phyloP scores from a whole-genome alignment of 805 yeast species.

The Sungouiozyma ichnusensis region DNA sequence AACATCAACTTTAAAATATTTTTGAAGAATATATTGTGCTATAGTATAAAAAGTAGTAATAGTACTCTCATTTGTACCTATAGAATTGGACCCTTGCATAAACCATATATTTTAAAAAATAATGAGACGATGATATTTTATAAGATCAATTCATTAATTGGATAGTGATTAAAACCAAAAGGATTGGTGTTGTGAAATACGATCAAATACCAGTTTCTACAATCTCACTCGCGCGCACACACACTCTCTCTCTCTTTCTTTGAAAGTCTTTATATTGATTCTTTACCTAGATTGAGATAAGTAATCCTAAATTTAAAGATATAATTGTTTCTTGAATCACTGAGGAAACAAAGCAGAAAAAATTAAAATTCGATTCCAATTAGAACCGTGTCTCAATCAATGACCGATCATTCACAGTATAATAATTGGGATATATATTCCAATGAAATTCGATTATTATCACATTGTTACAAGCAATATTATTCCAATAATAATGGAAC shows the following conservation, averaged over 20 bases:
- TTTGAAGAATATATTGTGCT: slow-evolving; percentile 23
- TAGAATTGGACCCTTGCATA: background rate
- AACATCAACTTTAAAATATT: slow-evolving; percentile 22
- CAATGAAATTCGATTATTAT: background rate
- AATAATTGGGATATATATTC: background rate
- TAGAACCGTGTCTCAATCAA: background rate
- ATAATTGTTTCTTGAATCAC: no score
- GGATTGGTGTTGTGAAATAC: no score
- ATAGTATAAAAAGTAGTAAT: slow-evolving; percentile 21
- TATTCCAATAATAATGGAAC: background rate
- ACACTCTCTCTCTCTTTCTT: no score
- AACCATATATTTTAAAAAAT: background rate
- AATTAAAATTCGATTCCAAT: background rate
- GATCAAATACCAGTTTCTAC: no score
- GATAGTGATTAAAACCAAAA: no score
- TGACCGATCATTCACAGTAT: background rate
- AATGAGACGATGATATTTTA: no score
- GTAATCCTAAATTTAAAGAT: no score
- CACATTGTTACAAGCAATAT: background rate
- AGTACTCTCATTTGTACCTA: background rate
- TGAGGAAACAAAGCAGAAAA: no score
- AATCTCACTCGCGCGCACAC: no score
- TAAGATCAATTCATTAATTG: background rate
- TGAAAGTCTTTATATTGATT: no score
- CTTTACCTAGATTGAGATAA: no score